These are phyloP conservation scores for Arabidopsis arenosa DNA, from an alignment of 345 rosid genomes.

Conservation along the genomic window DNA sequence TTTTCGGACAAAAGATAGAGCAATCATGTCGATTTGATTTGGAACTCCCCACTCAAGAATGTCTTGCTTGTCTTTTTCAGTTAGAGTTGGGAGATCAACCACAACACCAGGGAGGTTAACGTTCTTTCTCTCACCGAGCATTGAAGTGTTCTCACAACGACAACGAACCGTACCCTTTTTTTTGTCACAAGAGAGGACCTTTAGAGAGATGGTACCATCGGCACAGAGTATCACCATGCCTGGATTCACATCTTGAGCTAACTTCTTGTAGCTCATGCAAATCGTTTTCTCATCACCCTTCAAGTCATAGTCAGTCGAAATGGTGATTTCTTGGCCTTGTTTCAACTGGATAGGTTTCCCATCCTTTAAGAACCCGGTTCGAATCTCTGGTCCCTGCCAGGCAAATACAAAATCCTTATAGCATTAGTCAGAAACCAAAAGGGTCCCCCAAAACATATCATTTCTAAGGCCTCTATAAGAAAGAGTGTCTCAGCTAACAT, in stretches of 20 bases:
- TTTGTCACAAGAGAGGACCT: conserved; percentile 74
- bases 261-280: conserved; percentile 93
- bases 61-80: conserved; percentile 97
- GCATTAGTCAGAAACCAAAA: not conserved
- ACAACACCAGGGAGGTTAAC: conserved; percentile 97
- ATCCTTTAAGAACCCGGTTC: conserved; percentile 72
- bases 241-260: conserved; percentile 80
- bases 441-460: not conserved
- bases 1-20: conserved; percentile 92
- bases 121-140: conserved; percentile 97
- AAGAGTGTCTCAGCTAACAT: not conserved
- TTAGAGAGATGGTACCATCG: conserved; percentile 90
- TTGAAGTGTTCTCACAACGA: conserved; percentile 86
- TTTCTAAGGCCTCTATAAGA: not conserved
- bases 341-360: conserved; percentile 68
- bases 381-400: conserved; percentile 77
- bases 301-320: conserved; percentile 75
- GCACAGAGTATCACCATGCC: conserved; percentile 93
- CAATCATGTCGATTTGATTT: conserved; percentile 93
- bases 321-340: conserved; percentile 82
- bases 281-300: conserved; percentile 79
- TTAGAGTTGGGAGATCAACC: conserved; percentile 94
- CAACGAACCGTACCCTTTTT: conserved; percentile 74
- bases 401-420: not conserved
- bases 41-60: conserved; percentile 91